Conservation (phyloP, 1,139 yeast species). For the Taphrina betulina region DNA sequence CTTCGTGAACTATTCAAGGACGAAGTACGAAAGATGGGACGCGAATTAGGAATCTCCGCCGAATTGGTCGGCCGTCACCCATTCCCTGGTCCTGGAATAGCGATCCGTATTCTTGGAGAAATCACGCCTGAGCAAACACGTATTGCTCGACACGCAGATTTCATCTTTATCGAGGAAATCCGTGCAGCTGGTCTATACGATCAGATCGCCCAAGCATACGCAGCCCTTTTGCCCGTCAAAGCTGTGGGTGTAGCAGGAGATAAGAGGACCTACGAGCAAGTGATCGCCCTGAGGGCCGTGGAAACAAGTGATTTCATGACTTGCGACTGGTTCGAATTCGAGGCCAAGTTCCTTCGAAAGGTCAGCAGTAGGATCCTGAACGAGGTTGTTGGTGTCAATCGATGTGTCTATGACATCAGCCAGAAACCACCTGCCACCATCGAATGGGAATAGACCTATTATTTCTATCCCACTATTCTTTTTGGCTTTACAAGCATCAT, state of each 20-base stretch:
- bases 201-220: conserved; percentile 95
- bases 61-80: conserved; percentile 99
- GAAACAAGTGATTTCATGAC: conserved; percentile 99
- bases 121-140: conserved; percentile 88
- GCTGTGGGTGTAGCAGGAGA: conserved; percentile 99
- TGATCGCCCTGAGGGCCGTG: conserved; percentile 95
- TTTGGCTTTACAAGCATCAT: no score
- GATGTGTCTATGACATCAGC: conserved; percentile 97
- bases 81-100: conserved; percentile 99
- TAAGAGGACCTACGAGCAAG: conserved; percentile 98
- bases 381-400: conserved; percentile 98
- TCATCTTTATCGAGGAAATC: conserved; percentile 93
- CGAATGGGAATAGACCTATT: conserved; percentile 99
- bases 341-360: conserved; percentile 83
- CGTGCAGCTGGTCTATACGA: conserved; percentile 87
- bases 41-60: conserved; percentile 89
- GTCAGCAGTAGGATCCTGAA: conserved; percentile 96
- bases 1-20: conserved; percentile 97
- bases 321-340: conserved; percentile 97
- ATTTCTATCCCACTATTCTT: no score
- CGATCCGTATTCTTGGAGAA: conserved; percentile 95
- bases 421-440: conserved; percentile 99
- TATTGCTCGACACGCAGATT: conserved; percentile 96
- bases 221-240: conserved; percentile 93
- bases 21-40: conserved; percentile 95